A percentile compares a stretch with the other conserved stretches of the same genome.
Evolutionary conservation across 129 eudicot genomes (phyloP).

Genomic region (Arctium minus): DNA sequence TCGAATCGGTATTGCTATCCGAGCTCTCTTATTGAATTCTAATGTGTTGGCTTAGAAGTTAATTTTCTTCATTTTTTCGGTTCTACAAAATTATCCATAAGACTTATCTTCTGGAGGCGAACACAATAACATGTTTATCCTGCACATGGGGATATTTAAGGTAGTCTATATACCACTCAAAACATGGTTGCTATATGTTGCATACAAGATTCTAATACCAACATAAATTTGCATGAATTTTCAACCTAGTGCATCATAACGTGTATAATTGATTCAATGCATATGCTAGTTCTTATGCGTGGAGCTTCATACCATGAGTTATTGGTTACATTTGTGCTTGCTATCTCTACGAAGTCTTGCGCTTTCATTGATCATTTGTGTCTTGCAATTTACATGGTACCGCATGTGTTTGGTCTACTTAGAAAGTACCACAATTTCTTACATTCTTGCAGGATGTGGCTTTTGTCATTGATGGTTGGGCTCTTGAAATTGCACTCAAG

Average conservation of each 20-base stretch:
- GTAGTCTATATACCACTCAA: too few relatives aligned
- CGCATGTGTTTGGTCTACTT: not conserved
- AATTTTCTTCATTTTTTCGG: too few relatives aligned
- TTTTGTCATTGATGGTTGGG: constrained; percentile 96
- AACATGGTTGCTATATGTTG: too few relatives aligned
- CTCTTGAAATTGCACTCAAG: constrained; percentile 96
- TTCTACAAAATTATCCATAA: too few relatives aligned
- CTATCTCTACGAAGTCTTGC: not conserved
- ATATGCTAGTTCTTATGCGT: not conserved
- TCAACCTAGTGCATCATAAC: not conserved
- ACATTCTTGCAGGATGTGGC: constrained; percentile 78
- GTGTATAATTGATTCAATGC: not conserved
- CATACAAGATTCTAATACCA: too few relatives aligned
- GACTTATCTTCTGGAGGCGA: too few relatives aligned
- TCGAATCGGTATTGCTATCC: too few relatives aligned
- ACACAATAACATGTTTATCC: too few relatives aligned
- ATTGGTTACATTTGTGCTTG: not conserved
- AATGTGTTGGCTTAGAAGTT: too few relatives aligned
- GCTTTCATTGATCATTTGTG: not conserved
- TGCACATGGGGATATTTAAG: too few relatives aligned
- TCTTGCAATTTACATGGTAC: not conserved
- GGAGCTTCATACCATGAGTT: not conserved
- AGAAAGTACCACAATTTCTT: not conserved
- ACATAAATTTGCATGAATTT: too few relatives aligned
- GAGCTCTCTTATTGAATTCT: too few relatives aligned